Percentiles rank a stretch among this genome's conserved stretches.
phyloP scores from a whole-genome alignment of 768 basidiomycete species.

The Lactifluus pinguis region DNA sequence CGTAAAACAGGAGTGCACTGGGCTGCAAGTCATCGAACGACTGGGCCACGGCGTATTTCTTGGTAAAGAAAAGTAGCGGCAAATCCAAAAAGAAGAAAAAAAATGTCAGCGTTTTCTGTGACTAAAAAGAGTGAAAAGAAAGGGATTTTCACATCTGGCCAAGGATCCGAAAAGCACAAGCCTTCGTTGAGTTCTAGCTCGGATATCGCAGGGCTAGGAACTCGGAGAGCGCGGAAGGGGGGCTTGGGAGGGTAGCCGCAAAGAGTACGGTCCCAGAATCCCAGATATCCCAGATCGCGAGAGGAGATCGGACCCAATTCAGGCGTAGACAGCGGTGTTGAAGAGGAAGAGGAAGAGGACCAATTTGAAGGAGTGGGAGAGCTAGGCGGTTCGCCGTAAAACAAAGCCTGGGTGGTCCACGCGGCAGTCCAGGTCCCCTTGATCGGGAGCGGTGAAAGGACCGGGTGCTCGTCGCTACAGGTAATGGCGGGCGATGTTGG shows the following conservation, averaged over 20 bases:
- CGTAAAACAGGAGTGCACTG: neutral
- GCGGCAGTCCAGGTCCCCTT: neutral
- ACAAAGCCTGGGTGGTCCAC: neutral
- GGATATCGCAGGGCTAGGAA: constrained; percentile 9
- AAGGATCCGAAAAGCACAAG: neutral
- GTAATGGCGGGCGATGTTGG: neutral
- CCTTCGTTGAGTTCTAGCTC: neutral
- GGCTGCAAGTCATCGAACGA: constrained; percentile 1
- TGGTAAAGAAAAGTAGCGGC: neutral
- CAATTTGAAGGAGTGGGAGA: neutral
- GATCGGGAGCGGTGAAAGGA: neutral
- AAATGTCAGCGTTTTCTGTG: neutral
- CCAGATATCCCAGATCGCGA: neutral
- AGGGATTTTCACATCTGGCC: neutral
- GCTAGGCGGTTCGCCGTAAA: neutral
- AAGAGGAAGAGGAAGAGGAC: neutral
- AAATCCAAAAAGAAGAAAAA: neutral
- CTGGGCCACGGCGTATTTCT: constrained; percentile 11
- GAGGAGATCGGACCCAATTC: neutral
- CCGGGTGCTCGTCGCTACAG: neutral
- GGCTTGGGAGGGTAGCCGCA: constrained; percentile 1
- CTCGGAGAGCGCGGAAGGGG: neutral
- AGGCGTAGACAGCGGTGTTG: neutral
- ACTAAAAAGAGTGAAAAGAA: too few relatives aligned
- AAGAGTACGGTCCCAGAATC: neutral